These are phyloP conservation scores for Ajuga reptans DNA, from an alignment of 305 asterid species.

Conservation along the genomic window DNA sequence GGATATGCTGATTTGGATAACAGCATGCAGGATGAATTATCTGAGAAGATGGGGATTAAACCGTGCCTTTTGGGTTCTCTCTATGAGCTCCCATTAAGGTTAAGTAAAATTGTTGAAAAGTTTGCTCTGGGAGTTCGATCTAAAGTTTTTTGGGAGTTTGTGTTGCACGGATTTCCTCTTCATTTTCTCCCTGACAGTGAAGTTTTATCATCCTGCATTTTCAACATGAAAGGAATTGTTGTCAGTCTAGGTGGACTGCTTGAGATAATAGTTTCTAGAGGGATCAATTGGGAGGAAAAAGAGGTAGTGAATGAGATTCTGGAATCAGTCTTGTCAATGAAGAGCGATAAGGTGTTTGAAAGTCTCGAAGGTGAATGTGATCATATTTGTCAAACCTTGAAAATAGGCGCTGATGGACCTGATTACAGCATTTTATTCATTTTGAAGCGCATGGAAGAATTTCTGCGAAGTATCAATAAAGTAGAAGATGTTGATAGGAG, in stretches of 20 bases:
- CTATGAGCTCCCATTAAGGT: constrained; percentile 50
- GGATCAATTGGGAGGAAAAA: constrained; percentile 40
- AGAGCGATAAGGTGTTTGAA: constrained; percentile 72
- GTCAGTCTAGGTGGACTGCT: constrained; percentile 53
- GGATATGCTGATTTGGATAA: constrained; percentile 56
- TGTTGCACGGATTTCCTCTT: constrained; percentile 82
- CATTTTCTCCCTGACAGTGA: constrained; percentile 47
- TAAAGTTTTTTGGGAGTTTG: constrained; percentile 64
- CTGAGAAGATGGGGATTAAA: constrained; percentile 50
- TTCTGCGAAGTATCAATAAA: constrained; percentile 38
- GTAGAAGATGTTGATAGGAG: constrained; percentile 47
- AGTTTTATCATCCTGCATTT: constrained; percentile 70
- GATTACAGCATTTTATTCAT: constrained; percentile 57
- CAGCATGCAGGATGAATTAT: constrained; percentile 49
- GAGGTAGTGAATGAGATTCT: constrained; percentile 55
- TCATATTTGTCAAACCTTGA: constrained; percentile 53
- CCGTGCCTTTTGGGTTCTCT: constrained; percentile 47
- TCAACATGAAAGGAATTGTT: constrained; percentile 57
- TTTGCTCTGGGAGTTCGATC: constrained; percentile 54
- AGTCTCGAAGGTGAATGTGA: constrained; percentile 59
- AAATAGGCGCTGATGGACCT: constrained; percentile 51
- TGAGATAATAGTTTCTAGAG: constrained; percentile 44
- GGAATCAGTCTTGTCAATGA: constrained; percentile 58
- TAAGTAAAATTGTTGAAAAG: constrained; percentile 46
- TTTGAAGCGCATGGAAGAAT: constrained; percentile 77